phyloP scores from a whole-genome alignment of 148 eudicot species.

The Fagopyrum esculentum region DNA sequence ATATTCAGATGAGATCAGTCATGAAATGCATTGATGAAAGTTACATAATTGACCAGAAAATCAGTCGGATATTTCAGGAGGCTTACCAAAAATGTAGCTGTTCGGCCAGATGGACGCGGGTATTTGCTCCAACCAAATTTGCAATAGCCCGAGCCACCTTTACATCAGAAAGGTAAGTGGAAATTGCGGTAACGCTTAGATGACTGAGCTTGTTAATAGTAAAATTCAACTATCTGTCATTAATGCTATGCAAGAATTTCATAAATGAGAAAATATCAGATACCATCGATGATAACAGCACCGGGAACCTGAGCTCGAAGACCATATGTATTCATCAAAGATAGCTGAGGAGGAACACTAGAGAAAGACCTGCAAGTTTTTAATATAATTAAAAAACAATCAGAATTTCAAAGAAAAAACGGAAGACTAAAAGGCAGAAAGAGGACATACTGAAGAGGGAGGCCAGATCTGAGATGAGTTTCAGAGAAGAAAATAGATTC shows the following conservation, averaged over 20 bases:
- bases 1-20: neutral
- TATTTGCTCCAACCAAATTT: conserved; percentile 96
- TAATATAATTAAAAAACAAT: neutral
- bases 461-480: conserved; percentile 42
- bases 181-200: neutral
- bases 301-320: conserved; percentile 65
- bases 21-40: neutral
- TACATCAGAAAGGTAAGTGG: neutral
- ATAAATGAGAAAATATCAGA: neutral
- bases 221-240: neutral
- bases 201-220: neutral
- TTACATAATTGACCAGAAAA: neutral
- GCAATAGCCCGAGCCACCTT: conserved; percentile 94
- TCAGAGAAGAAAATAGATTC: conserved; percentile 68
- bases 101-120: conserved; percentile 56
- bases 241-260: neutral
- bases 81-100: conserved; percentile 80
- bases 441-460: conserved; percentile 26
- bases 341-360: conserved; percentile 26
- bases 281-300: conserved; percentile 76
- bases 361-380: conserved; percentile 4
- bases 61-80: neutral
- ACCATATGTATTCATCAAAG: conserved; percentile 59
- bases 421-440: neutral
- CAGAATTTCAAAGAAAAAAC: neutral